Percentiles rank a stretch among this genome's conserved stretches.
phyloP scores from a whole-genome alignment of 768 basidiomycete species.

The Amanita rubescens region DNA sequence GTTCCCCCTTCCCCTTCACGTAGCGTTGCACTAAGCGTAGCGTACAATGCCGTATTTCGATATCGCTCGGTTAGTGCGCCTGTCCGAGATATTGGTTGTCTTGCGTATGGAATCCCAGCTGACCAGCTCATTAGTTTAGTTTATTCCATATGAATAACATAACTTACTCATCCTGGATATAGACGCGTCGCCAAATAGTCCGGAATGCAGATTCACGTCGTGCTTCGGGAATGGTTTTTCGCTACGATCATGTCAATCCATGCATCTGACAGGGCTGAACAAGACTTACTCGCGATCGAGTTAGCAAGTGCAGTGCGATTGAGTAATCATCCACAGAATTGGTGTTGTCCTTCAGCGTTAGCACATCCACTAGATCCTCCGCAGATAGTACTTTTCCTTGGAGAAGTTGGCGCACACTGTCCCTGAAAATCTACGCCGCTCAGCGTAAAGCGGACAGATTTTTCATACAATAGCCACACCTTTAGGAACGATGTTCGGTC shows the following conservation, averaged over 20 bases:
- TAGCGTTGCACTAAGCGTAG: constrained; percentile 47
- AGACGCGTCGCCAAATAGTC: constrained; percentile 83
- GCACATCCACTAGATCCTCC: constrained; percentile 77
- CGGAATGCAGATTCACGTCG: constrained; percentile 63
- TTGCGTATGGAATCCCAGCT: constrained; percentile 77
- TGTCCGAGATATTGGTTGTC: constrained; percentile 71
- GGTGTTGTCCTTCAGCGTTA: constrained; percentile 79
- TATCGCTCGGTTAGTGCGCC: constrained; percentile 68
- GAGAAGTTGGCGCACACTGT: constrained; percentile 57
- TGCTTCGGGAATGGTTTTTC: constrained; percentile 61
- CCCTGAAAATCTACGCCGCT: constrained; percentile 54
- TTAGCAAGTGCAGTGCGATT: constrained; percentile 60
- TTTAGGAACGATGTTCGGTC: constrained; percentile 45
- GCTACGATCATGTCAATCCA: background rate
- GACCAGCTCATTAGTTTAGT: background rate
- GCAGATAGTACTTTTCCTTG: constrained; percentile 67
- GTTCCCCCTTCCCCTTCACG: constrained; percentile 35
- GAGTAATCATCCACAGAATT: constrained; percentile 55
- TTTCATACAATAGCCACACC: constrained; percentile 22
- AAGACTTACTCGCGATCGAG: constrained; percentile 37
- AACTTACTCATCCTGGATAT: constrained; percentile 77
- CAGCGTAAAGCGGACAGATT: background rate
- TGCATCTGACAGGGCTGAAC: background rate
- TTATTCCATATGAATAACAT: background rate
- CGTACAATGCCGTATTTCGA: constrained; percentile 66